Evolutionary conservation across 202 grass and related monocot genomes (phyloP).

Genomic region (Panicum hallii): DNA sequence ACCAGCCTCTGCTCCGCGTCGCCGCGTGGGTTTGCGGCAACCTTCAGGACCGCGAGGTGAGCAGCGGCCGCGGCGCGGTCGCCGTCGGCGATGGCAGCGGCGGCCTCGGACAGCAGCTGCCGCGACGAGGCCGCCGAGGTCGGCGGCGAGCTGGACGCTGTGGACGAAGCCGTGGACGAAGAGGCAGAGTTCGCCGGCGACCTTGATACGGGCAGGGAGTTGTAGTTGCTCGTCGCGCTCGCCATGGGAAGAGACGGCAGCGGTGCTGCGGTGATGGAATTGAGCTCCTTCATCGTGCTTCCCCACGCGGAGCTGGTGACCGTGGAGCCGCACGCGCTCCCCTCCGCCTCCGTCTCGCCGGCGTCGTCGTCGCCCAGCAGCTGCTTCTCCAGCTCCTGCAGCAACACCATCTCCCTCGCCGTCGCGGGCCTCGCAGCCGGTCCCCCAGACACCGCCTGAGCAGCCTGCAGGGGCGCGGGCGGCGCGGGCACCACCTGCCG

Average conservation of each 20-base stretch:
- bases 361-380: conserved; percentile 67
- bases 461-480: background rate
- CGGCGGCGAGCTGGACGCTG: conserved; percentile 64
- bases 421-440: conserved; percentile 26
- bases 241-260: conserved; percentile 9
- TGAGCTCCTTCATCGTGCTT: conserved; percentile 63
- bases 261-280: conserved; percentile 28
- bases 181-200: conserved; percentile 68
- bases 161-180: conserved; percentile 64
- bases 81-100: conserved; percentile 57
- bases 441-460: background rate
- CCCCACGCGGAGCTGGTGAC: conserved; percentile 66
- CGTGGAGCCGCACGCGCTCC: conserved; percentile 56
- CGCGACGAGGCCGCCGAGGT: conserved; percentile 41
- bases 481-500: background rate
- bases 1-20: conserved; percentile 72
- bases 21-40: conserved; percentile 47
- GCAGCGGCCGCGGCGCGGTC: conserved; percentile 42
- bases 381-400: conserved; percentile 75
- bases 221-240: conserved; percentile 19
- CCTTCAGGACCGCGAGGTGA: conserved; percentile 52
- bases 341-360: conserved; percentile 35
- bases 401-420: conserved; percentile 39
- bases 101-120: conserved; percentile 63
- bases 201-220: background rate